Conservation (phyloP, 305 asterid species). For the Fraxinus latifolia region DNA sequence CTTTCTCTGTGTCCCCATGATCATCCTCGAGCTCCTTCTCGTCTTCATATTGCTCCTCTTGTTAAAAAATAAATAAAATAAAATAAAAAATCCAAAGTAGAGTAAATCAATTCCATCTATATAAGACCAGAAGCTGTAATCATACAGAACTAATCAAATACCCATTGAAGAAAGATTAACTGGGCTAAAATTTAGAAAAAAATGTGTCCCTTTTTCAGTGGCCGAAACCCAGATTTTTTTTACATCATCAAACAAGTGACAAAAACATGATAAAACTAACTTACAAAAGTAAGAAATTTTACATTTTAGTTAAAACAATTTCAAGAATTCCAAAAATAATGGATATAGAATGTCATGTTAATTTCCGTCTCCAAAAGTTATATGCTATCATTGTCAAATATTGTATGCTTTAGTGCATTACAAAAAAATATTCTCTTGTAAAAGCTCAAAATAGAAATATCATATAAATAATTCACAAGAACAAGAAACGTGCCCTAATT, state of each 20-base stretch:
- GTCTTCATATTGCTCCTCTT: slow-evolving; percentile 40
- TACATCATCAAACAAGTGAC: neutral
- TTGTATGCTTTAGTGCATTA: neutral
- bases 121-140: neutral
- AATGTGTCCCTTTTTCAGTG: neutral
- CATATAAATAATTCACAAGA: neutral
- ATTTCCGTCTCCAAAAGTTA: neutral
- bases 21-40: slow-evolving; percentile 38
- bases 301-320: neutral
- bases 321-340: neutral
- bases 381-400: neutral
- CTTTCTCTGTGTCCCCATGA: slow-evolving; percentile 27
- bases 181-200: neutral
- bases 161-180: neutral
- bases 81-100: neutral
- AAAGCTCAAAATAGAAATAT: neutral
- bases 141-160: neutral
- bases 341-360: neutral
- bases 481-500: neutral
- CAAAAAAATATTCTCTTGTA: neutral
- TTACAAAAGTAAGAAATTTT: neutral
- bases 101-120: neutral
- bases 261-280: neutral
- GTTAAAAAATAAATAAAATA: neutral
- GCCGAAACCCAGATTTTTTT: neutral